These are phyloP conservation scores for Colletotrichum camelliae DNA, from an alignment of 2,329 filamentous ascomycete genomes.

Conservation along the genomic window DNA sequence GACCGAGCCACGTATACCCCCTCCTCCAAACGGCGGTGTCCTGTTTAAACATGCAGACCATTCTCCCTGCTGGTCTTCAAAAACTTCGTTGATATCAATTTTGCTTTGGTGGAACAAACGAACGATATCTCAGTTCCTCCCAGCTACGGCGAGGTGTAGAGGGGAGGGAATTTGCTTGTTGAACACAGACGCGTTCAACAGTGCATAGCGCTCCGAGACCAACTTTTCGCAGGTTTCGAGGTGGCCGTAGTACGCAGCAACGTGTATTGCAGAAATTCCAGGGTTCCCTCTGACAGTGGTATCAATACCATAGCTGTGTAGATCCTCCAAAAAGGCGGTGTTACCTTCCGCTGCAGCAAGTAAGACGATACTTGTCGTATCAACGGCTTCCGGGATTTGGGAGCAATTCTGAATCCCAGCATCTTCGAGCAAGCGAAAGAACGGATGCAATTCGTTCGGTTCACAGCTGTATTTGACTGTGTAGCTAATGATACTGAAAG, in stretches of 20 bases:
- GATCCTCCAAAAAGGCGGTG: rapidly evolving
- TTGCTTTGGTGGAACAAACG: not conserved
- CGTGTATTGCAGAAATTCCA: not conserved
- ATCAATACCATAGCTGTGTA: not conserved
- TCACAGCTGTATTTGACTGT: not conserved
- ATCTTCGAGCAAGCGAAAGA: not conserved
- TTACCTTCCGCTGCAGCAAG: not conserved
- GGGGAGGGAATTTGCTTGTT: not conserved
- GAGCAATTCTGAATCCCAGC: not conserved
- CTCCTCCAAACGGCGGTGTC: no score
- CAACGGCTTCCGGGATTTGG: not conserved
- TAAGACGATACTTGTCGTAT: not conserved
- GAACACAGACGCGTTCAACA: not conserved
- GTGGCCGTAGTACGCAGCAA: not conserved
- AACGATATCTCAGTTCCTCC: not conserved
- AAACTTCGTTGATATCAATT: not conserved
- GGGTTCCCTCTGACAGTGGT: rapidly evolving
- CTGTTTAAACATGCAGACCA: no score
- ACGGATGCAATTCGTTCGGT: not conserved
- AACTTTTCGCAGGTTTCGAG: not conserved
- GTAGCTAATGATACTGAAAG: not conserved
- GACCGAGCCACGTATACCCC: no score
- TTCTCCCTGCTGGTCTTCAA: not conserved
- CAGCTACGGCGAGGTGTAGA: not conserved
- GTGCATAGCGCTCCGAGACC: not conserved